Percentiles rank a stretch among this genome's conserved stretches.
Conservation (phyloP, 2,329 filamentous ascomycete genomes). For the Truncatella angustata region DNA sequence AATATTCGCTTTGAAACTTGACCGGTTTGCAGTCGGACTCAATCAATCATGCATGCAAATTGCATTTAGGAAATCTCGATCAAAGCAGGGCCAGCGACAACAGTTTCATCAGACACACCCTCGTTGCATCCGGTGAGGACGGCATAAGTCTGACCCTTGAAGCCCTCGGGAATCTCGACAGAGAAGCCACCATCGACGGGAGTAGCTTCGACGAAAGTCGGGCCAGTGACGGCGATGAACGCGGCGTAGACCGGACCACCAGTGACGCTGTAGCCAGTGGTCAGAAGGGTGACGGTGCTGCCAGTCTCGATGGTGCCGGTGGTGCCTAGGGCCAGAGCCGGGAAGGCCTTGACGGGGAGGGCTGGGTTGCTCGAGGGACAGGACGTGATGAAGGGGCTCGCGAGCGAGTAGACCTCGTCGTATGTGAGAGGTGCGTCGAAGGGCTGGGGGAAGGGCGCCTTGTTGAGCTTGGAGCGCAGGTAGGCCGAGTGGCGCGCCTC, state of each 20-base stretch:
- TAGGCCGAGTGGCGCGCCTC: slow-evolving; percentile 65
- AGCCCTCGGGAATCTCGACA: slow-evolving; percentile 26
- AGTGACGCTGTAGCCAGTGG: slow-evolving; percentile 19
- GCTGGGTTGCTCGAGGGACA: slow-evolving; percentile 54
- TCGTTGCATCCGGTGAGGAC: slow-evolving; percentile 37
- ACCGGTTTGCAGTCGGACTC: too few relatives aligned
- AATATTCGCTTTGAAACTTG: too few relatives aligned
- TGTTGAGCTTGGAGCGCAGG: slow-evolving; percentile 47
- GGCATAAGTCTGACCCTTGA: slow-evolving; percentile 37
- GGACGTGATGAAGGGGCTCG: slow-evolving; percentile 56
- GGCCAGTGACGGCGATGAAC: slow-evolving; percentile 36
- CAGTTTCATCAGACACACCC: slow-evolving; percentile 33
- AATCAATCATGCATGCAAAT: too few relatives aligned
- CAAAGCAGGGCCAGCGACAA: slow-evolving; percentile 35
- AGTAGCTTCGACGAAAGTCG: slow-evolving; percentile 26
- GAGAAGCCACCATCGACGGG: slow-evolving; percentile 22
- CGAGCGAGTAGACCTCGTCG: slow-evolving; percentile 63
- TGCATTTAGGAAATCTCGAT: too few relatives aligned
- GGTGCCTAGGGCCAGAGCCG: slow-evolving; percentile 36
- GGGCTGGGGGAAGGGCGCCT: slow-evolving; percentile 55
- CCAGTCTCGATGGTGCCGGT: slow-evolving; percentile 16
- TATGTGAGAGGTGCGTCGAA: slow-evolving; percentile 59
- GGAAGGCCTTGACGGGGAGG: slow-evolving; percentile 62
- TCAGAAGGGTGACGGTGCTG: slow-evolving; percentile 22
- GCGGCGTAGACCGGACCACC: slow-evolving; percentile 30